Evolutionary conservation across 75 land plant species (phyloP).

Genomic region (Cryptomeria japonica): DNA sequence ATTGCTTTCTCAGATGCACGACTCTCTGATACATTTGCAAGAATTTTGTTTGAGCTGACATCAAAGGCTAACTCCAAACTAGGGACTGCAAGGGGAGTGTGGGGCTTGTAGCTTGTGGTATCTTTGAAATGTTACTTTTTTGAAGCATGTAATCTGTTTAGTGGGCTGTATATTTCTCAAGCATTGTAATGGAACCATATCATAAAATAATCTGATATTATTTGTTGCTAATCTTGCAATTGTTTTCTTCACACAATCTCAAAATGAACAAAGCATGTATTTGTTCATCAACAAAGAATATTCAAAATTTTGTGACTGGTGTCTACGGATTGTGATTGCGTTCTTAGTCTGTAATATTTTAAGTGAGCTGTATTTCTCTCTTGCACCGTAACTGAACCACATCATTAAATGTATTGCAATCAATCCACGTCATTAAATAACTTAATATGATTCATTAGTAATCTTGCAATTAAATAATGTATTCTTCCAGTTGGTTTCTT

Average conservation of each 20-base stretch:
- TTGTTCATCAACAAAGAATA: background rate
- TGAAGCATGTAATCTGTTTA: background rate
- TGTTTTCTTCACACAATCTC: background rate
- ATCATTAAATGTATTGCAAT: too few species aligned
- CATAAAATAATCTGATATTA: background rate
- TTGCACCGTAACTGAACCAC: background rate
- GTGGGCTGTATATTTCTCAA: background rate
- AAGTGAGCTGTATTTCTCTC: background rate
- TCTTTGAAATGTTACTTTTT: background rate
- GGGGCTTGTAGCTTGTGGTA: constrained; percentile 49
- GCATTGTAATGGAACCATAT: background rate
- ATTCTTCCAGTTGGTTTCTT: background rate
- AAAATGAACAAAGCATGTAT: background rate
- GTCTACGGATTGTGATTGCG: background rate
- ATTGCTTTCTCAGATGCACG: constrained; percentile 75
- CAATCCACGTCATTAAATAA: too few species aligned
- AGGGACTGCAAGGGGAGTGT: constrained; percentile 63
- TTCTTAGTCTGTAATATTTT: background rate
- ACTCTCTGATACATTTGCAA: constrained; percentile 87
- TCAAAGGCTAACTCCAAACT: constrained; percentile 68
- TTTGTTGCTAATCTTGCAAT: background rate
- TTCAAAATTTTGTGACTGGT: background rate
- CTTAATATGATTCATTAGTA: background rate
- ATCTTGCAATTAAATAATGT: background rate
- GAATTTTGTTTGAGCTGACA: constrained; percentile 88